phyloP scores from a whole-genome alignment of 306 rosid genomes.

The Crataegus laevigata region DNA sequence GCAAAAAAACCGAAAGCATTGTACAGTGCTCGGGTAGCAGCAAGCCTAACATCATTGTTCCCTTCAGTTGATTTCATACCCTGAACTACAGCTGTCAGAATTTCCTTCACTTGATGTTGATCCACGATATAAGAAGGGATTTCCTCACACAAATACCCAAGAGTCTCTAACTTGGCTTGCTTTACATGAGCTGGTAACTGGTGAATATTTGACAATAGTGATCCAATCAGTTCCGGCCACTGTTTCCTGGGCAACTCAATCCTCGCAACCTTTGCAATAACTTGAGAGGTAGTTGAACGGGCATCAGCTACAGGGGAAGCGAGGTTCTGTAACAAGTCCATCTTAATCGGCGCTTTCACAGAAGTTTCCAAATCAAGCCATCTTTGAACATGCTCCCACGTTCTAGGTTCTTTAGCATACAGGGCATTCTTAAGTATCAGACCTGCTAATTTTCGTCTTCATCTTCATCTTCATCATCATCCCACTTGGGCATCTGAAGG shows the following conservation, averaged over 20 bases:
- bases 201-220: slow-evolving; percentile 67
- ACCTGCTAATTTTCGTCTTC: slow-evolving; percentile 81
- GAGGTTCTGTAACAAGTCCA: slow-evolving; percentile 63
- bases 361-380: slow-evolving; percentile 65
- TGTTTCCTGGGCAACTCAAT: slow-evolving; percentile 84
- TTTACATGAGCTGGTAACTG: slow-evolving; percentile 69
- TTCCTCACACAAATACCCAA: slow-evolving; percentile 87
- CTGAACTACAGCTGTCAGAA: slow-evolving; percentile 88
- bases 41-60: slow-evolving; percentile 76
- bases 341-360: slow-evolving; percentile 60
- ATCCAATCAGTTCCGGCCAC: slow-evolving; percentile 84
- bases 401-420: slow-evolving; percentile 88
- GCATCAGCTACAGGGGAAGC: slow-evolving; percentile 59
- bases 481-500: too few species aligned
- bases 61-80: slow-evolving; percentile 75
- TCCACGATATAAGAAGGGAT: slow-evolving; percentile 71
- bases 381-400: slow-evolving; percentile 74
- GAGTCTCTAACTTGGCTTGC: slow-evolving; percentile 85
- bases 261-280: slow-evolving; percentile 79
- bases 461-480: too few species aligned
- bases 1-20: too few species aligned
- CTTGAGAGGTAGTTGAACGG: slow-evolving; percentile 83
- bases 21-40: slow-evolving; percentile 72
- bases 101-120: slow-evolving; percentile 78
- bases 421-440: slow-evolving; percentile 75